Conservation (phyloP, 2,329 filamentous ascomycete species). For the Colletotrichum sp. region DNA sequence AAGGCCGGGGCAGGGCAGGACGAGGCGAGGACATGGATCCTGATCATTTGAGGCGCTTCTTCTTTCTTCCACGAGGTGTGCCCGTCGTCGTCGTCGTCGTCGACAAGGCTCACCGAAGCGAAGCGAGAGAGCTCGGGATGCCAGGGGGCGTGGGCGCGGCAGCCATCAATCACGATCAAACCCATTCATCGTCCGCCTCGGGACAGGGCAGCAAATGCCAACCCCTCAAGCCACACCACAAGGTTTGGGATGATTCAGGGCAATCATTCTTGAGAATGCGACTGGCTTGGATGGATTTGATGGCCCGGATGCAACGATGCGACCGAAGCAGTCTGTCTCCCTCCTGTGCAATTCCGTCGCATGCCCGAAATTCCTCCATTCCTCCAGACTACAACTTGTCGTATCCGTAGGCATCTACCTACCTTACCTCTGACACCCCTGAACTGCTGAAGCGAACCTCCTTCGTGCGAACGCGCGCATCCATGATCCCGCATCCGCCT, state of each 20-base stretch:
- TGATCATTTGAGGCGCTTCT: slow-evolving; percentile 9
- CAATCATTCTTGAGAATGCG: slow-evolving; percentile 11
- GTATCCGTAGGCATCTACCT: neutral
- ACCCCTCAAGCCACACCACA: neutral
- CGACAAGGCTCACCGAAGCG: neutral
- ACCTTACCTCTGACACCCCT: neutral
- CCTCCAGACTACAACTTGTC: neutral
- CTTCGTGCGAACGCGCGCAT: neutral
- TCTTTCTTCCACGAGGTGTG: neutral
- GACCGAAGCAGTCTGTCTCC: neutral
- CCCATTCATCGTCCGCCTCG: neutral
- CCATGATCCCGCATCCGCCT: neutral
- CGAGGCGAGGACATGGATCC: slow-evolving; percentile 11
- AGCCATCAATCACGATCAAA: slow-evolving; percentile 1
- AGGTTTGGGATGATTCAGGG: slow-evolving; percentile 14
- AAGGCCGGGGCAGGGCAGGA: neutral
- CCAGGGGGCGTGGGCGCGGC: neutral
- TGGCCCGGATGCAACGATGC: slow-evolving; percentile 14
- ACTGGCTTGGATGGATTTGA: slow-evolving; percentile 10
- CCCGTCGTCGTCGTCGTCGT: neutral
- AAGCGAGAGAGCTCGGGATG: neutral
- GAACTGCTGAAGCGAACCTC: neutral
- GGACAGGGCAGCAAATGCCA: neutral
- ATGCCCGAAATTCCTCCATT: slow-evolving; percentile 16
- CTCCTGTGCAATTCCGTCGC: slow-evolving; percentile 3